A percentile compares a stretch with the other conserved stretches of the same genome.
Conservation (phyloP, 768 basidiomycete genomes). For the Paxillus ammoniavirescens region DNA sequence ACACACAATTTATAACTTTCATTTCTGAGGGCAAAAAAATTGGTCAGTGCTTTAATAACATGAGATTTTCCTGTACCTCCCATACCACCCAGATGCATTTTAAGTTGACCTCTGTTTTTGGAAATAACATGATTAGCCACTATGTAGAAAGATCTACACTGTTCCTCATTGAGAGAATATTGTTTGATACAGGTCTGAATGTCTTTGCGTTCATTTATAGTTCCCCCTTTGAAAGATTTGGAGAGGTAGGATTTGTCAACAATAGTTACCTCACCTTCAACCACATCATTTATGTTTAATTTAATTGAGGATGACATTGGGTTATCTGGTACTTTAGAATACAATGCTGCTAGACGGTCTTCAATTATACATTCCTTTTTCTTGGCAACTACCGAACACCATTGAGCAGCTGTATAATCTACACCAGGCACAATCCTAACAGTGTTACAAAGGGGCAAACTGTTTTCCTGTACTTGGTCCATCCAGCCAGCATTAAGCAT, state of each 20-base stretch:
- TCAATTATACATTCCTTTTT: too few relatives aligned
- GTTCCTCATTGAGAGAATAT: constrained; percentile 28
- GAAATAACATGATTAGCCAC: constrained; percentile 22
- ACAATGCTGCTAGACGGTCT: too few relatives aligned
- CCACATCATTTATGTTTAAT: too few relatives aligned
- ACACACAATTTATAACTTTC: constrained; percentile 21
- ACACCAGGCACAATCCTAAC: too few relatives aligned
- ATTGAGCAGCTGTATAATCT: too few relatives aligned
- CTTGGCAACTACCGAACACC: too few relatives aligned
- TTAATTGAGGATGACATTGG: too few relatives aligned
- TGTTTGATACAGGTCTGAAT: not conserved
- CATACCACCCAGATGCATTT: constrained; percentile 35
- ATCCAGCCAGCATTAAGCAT: not conserved
- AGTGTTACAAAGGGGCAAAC: not conserved
- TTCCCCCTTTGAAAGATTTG: too few relatives aligned
- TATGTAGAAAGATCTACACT: constrained; percentile 31
- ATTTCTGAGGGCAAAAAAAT: constrained; percentile 19
- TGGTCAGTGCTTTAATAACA: constrained; percentile 25
- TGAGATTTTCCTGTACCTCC: constrained; percentile 34
- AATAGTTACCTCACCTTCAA: too few relatives aligned
- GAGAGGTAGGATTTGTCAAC: too few relatives aligned
- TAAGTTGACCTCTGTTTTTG: constrained; percentile 16
- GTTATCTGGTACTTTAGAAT: too few relatives aligned
- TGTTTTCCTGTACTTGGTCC: not conserved
- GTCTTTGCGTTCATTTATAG: not conserved